Percentiles rank a stretch among this genome's conserved stretches.
Evolutionary conservation across 352 stramenopile genomes (phyloP).

Genomic region (Pythium periplocum): DNA sequence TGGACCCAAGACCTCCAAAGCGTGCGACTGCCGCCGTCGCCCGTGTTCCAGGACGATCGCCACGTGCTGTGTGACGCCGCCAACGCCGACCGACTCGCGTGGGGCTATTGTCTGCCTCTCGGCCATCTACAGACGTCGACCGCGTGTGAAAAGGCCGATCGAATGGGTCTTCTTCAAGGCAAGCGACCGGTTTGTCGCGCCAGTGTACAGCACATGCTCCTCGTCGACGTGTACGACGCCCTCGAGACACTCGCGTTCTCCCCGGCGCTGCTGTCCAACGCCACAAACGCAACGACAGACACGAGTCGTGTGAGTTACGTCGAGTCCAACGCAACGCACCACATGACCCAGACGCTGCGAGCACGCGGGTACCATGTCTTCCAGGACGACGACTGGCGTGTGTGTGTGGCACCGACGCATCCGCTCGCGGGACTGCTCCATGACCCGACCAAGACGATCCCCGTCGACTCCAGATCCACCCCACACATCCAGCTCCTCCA

Average conservation of each 20-base stretch:
- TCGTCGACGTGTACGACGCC: conserved; percentile 48
- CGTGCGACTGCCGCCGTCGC: conserved; percentile 3
- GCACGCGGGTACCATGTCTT: background rate
- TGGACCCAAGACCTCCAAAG: too few species aligned
- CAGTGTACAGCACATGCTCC: conserved; percentile 47
- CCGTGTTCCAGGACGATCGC: conserved; percentile 20
- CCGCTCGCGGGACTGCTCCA: conserved; percentile 23
- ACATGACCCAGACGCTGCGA: too few species aligned
- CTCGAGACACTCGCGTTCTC: conserved; percentile 16
- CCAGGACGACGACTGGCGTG: conserved; percentile 14
- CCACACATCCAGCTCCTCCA: too few species aligned
- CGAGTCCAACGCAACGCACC: background rate
- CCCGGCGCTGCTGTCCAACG: conserved; percentile 27
- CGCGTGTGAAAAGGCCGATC: conserved; percentile 35
- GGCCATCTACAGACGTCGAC: conserved; percentile 31
- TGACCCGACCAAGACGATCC: conserved; percentile 2
- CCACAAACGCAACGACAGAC: background rate
- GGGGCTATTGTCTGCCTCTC: conserved; percentile 47
- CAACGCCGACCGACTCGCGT: conserved; percentile 10
- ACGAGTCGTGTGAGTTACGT: conserved; percentile 6
- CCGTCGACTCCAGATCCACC: too few species aligned
- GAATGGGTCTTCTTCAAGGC: conserved; percentile 37
- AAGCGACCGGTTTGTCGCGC: conserved; percentile 28
- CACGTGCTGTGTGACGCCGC: conserved; percentile 12
- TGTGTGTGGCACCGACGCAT: conserved; percentile 28